Evolutionary conservation across 352 stramenopile species (phyloP), one percentile per base, ranked within the genome.

Genomic region (Chrysophaeum taylorii): DNA sequence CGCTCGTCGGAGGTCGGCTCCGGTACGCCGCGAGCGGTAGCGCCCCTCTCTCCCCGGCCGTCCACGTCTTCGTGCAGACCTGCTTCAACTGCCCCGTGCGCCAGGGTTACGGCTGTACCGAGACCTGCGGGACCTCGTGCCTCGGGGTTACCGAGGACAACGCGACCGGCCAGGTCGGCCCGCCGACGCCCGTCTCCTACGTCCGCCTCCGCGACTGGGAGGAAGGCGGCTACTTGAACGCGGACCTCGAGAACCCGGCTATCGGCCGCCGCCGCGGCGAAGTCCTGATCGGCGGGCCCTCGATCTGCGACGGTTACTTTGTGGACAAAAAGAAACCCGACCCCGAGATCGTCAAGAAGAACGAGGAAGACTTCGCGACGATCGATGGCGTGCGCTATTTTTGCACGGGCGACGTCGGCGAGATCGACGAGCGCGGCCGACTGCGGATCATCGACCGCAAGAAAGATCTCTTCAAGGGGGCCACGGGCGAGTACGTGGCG

Each of bases 381-480:
- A 45, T 45, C 50, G 23, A 72, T 14, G 42, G 81, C 15, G 69
- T 31, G 5, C 76, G 79, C 52, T 81, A 73, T 60, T 53, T 85
- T 21, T 73, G 78, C 74, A 79, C 75, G 23, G 80, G 80, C 23
- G 80, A 85, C 52, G 61, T 78, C 41, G 76, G 70, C 18, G 75
- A 75, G 37, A 72, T 77, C 25, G 74, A 82, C 62, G 54, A 21
- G 7, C 50, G 72, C 42, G 74, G 76, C 18, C 81, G 79, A 45
- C 45, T 85, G 23, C 50, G 70, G 31, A 79, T 85, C 37, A 85
- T 79, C 18, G 80, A 79, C 57, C 75, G 80, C 52, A 80, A 76
- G 48, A 85, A 85, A 53, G 80, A 85, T 33, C 68, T 87, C 12
- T 84, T 87, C 54, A 85, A 86, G 61, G 82, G 75, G 4, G 80